Conservation (phyloP, 192 early-diverging fungal species). For the Phycomyces blakesleeanus region DNA sequence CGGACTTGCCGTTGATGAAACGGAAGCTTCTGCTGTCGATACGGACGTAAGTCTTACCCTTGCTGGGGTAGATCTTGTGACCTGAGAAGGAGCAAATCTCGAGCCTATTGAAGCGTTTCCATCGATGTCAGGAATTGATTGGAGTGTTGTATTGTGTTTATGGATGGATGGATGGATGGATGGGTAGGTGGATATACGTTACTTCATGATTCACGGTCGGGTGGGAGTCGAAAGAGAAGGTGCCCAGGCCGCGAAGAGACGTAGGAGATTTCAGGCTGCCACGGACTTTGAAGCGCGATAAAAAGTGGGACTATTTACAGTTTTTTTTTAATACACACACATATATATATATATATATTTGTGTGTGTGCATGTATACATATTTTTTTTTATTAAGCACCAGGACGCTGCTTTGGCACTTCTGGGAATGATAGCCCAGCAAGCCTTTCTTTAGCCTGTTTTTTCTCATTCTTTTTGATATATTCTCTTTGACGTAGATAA, state of each 20-base stretch:
- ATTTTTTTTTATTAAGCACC: slow-evolving; percentile 1
- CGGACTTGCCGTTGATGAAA: slow-evolving; percentile 93
- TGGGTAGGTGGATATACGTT: not conserved
- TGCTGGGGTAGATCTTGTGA: slow-evolving; percentile 98
- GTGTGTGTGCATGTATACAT: not conserved
- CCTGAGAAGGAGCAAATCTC: slow-evolving; percentile 95
- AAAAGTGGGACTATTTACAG: no score
- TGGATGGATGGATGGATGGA: slow-evolving; percentile 6
- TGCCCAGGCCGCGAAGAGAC: slow-evolving; percentile 1
- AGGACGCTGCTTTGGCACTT: slow-evolving; percentile 37
- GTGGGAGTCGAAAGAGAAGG: slow-evolving; percentile 14
- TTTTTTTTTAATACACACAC: no score
- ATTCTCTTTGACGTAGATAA: slow-evolving; percentile 44
- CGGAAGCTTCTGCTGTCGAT: slow-evolving; percentile 90
- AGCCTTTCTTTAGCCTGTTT: slow-evolving; percentile 38
- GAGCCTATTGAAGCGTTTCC: slow-evolving; percentile 45
- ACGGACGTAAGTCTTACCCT: slow-evolving; percentile 89
- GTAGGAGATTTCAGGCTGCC: not conserved
- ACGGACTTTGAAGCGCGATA: not conserved
- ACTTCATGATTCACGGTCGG: slow-evolving; percentile 11
- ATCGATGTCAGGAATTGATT: not conserved
- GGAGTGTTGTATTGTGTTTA: no score
- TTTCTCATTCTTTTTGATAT: slow-evolving; percentile 34
- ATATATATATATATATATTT: no score
- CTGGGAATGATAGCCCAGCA: slow-evolving; percentile 40